These are phyloP conservation scores for Cnidoscolus chayamansa DNA, from an alignment of 441 rosid genomes.

Conservation along the genomic window DNA sequence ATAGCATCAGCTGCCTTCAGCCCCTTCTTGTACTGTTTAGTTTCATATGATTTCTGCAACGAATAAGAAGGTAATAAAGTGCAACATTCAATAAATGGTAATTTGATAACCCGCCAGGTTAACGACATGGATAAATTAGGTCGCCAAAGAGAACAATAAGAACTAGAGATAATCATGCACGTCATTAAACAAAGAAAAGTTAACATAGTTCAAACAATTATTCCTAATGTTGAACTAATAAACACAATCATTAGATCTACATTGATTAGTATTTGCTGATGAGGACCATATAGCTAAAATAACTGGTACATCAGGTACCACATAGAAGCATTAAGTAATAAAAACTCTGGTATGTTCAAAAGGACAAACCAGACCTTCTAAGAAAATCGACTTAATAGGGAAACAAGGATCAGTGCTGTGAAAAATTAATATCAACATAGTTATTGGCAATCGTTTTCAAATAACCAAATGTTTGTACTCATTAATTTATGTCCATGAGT, in stretches of 20 bases:
- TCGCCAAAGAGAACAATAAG: neutral
- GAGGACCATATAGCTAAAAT: neutral
- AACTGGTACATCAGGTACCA: neutral
- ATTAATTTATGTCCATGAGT: neutral
- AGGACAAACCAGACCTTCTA: neutral
- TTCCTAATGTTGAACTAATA: neutral
- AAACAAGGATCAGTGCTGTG: neutral
- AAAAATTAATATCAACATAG: neutral
- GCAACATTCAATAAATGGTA: neutral
- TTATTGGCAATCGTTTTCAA: neutral
- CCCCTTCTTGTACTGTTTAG: constrained; percentile 97
- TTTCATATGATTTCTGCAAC: constrained; percentile 96
- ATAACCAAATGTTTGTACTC: neutral
- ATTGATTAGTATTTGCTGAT: neutral
- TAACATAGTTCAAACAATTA: neutral
- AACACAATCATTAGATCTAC: too few relatives aligned
- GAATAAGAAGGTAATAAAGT: neutral
- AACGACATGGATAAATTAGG: neutral
- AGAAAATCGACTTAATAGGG: neutral
- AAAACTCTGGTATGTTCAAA: neutral
- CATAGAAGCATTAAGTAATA: neutral
- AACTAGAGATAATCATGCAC: neutral
- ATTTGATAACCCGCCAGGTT: neutral
- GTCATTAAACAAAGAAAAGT: constrained; percentile 2
- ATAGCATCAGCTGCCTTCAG: constrained; percentile 99